A percentile compares a stretch with the other conserved stretches of the same genome.
Conservation (phyloP, 1,284 basidiomycete species). For the Ganoderma multipileum region DNA sequence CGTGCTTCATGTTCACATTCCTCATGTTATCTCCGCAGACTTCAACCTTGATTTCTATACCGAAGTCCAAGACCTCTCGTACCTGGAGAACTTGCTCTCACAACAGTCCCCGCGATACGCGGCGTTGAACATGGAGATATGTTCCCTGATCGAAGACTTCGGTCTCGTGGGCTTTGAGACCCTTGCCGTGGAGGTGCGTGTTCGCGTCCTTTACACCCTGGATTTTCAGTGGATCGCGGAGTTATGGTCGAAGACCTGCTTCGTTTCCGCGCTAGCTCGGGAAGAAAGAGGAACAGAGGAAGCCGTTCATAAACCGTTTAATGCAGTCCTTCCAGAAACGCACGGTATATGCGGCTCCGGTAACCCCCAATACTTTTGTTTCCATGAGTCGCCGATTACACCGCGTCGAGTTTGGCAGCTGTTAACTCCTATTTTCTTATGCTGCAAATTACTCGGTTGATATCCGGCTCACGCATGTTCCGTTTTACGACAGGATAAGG, state of each 20-base stretch:
- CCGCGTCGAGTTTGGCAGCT: not conserved
- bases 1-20: not conserved
- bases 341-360: not conserved
- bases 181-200: constrained; percentile 86
- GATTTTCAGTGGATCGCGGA: not conserved
- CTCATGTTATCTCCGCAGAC: constrained; percentile 54
- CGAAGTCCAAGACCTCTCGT: constrained; percentile 94
- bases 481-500: constrained; percentile 71
- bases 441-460: not conserved
- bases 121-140: constrained; percentile 88
- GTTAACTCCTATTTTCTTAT: not conserved
- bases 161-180: constrained; percentile 97
- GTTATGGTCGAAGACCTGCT: not conserved
- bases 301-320: not conserved
- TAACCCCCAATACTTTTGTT: not conserved
- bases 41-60: constrained; percentile 99
- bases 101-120: constrained; percentile 71
- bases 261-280: not conserved
- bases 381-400: not conserved
- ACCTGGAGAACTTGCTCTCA: constrained; percentile 83
- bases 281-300: not conserved
- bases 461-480: not conserved
- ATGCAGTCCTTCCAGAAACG: not conserved
- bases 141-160: constrained; percentile 93
- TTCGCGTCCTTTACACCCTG: not conserved